These are phyloP conservation scores for Leucaena leucocephala DNA, from an alignment of 306 rosid species.

Conservation along the genomic window DNA sequence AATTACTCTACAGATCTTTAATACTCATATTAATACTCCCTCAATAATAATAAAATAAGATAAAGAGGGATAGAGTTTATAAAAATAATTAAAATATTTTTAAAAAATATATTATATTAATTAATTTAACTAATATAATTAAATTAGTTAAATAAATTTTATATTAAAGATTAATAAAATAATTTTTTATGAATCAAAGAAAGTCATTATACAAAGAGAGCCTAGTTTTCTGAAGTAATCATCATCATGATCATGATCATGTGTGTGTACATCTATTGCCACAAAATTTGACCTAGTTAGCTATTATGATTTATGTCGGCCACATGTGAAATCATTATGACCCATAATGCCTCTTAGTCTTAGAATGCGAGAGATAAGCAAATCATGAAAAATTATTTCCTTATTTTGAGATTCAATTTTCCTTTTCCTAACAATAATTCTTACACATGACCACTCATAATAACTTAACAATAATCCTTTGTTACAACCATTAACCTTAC, in stretches of 20 bases:
- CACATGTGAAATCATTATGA: constrained; percentile 7
- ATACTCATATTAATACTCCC: no score
- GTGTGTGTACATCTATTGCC: no score
- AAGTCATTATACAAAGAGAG: background rate
- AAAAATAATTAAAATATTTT: no score
- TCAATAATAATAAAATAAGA: no score
- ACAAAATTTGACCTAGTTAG: background rate
- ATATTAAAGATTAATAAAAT: no score
- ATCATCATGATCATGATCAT: background rate
- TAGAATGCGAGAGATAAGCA: background rate
- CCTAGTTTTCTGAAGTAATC: background rate
- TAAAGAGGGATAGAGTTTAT: no score
- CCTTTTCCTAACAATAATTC: background rate
- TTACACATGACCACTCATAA: background rate
- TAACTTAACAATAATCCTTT: background rate
- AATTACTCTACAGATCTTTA: no score
- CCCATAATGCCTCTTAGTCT: background rate
- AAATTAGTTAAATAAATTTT: no score
- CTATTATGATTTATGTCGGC: background rate
- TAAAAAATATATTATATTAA: no score
- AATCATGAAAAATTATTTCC: constrained; percentile 1
- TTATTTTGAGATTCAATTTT: background rate
- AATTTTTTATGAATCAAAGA: no score
- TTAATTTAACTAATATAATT: no score
- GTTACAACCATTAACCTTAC: background rate